A percentile compares a stretch with the other conserved stretches of the same genome.
Conservation (phyloP, 441 rosid species). For the Populus hybrid region DNA sequence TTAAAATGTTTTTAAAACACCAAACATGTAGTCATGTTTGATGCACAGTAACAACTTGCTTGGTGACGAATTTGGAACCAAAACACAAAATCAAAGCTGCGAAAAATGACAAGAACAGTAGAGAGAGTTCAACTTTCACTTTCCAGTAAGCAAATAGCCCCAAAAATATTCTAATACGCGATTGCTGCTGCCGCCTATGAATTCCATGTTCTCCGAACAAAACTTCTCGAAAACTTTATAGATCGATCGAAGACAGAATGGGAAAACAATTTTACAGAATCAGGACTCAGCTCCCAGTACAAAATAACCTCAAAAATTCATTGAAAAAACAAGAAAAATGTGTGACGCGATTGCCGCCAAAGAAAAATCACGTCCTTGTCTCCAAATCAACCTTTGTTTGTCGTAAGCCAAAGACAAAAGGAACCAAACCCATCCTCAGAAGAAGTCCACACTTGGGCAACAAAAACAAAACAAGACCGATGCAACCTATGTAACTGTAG, state of each 20-base stretch:
- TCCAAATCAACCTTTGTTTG: background rate
- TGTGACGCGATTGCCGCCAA: background rate
- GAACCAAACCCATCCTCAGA: background rate
- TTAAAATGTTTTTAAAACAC: fast-evolving
- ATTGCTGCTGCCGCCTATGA: background rate
- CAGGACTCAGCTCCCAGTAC: background rate
- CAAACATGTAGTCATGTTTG: too few species aligned
- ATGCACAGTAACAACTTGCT: too few species aligned
- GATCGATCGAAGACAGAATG: background rate
- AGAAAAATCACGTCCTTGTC: background rate
- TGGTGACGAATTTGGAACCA: too few species aligned
- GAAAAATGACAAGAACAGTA: too few species aligned
- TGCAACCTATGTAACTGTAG: conserved; percentile 19
- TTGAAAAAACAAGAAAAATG: background rate
- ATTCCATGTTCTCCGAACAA: background rate
- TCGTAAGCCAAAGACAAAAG: background rate
- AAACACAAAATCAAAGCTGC: too few species aligned
- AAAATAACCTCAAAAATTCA: background rate
- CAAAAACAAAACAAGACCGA: conserved; percentile 10
- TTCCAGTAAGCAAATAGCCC: too few species aligned
- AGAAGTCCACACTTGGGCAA: background rate
- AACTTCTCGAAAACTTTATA: background rate
- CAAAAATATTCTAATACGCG: background rate
- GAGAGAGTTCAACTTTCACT: too few species aligned
- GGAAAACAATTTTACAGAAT: background rate